phyloP scores from a whole-genome alignment of 371 early-diverging fungal species.

The Lichtheimia ornata region DNA sequence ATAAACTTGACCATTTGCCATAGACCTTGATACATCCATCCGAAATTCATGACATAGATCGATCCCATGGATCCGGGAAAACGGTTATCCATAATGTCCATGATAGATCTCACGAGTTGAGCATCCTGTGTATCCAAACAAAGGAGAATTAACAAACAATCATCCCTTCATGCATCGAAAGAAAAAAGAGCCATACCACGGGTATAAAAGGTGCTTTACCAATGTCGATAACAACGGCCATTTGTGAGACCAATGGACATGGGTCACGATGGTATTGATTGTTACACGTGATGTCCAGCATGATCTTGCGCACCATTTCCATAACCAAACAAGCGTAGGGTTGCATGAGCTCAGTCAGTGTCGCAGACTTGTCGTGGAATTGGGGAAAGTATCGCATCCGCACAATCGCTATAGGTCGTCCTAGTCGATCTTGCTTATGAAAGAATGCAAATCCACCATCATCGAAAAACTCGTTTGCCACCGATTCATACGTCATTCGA shows the following conservation, averaged over 20 bases:
- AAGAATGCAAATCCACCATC: conserved; percentile 40
- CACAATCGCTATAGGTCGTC: conserved; percentile 43
- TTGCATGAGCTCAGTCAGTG: conserved; percentile 27
- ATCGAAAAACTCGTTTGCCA: conserved; percentile 33
- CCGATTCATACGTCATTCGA: conserved; percentile 26
- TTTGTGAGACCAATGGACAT: conserved; percentile 27
- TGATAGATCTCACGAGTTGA: conserved; percentile 25
- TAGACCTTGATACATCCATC: conserved; percentile 49
- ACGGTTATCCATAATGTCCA: conserved; percentile 28
- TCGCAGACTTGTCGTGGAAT: conserved; percentile 31
- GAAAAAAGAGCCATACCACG: conserved; percentile 19
- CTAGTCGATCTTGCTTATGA: conserved; percentile 39
- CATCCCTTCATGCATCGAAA: background rate
- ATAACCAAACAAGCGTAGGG: conserved; percentile 42
- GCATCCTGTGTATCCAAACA: conserved; percentile 26
- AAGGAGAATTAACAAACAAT: background rate
- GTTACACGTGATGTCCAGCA: conserved; percentile 33
- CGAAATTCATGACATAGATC: conserved; percentile 44
- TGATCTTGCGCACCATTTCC: conserved; percentile 44
- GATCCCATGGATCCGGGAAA: conserved; percentile 35
- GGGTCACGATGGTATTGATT: conserved; percentile 17
- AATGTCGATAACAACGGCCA: conserved; percentile 38
- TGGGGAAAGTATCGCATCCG: conserved; percentile 47
- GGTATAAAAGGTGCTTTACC: conserved; percentile 41
- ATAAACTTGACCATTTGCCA: conserved; percentile 45